Evolutionary conservation across 2,329 filamentous ascomycete species (phyloP).

Genomic region (Ascochyta clinopodiicola): DNA sequence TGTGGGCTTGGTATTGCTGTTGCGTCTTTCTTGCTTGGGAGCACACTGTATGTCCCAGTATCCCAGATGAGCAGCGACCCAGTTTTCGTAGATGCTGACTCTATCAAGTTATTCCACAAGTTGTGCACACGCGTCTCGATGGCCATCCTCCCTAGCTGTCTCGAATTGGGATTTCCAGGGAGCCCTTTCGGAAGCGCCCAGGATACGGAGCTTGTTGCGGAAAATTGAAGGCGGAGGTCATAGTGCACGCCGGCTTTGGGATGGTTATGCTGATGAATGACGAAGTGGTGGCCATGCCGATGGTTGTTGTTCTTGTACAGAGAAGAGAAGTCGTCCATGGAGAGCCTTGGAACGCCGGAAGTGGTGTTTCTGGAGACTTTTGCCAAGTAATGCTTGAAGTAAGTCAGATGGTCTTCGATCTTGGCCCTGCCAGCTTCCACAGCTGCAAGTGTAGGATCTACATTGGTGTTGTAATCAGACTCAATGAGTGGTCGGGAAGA

Average conservation of each 20-base stretch:
- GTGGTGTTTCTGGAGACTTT: conserved; percentile 31
- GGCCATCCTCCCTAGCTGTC: conserved; percentile 50
- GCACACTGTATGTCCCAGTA: conserved; percentile 52
- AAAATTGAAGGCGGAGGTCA: conserved; percentile 74
- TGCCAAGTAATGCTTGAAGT: conserved; percentile 55
- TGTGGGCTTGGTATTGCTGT: conserved; percentile 30
- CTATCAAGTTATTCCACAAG: conserved; percentile 55
- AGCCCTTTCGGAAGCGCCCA: conserved; percentile 57
- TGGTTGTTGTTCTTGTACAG: conserved; percentile 59
- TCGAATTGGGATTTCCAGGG: conserved; percentile 52
- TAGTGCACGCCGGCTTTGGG: conserved; percentile 72
- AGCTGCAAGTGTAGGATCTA: conserved; percentile 46
- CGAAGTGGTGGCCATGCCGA: conserved; percentile 60
- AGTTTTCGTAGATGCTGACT: conserved; percentile 52
- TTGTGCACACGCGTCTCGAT: conserved; percentile 55
- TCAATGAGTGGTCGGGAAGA: background rate
- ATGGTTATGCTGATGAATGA: conserved; percentile 77
- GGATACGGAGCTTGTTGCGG: conserved; percentile 68
- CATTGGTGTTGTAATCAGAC: background rate
- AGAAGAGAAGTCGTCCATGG: conserved; percentile 51
- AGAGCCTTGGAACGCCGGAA: conserved; percentile 42
- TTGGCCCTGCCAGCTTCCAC: conserved; percentile 60
- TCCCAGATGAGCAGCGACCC: conserved; percentile 57
- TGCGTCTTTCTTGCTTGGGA: conserved; percentile 28
- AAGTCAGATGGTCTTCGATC: conserved; percentile 57